Base-by-base conservation (phyloP, 441 rosid species). In the Breynia disticha region DNA sequence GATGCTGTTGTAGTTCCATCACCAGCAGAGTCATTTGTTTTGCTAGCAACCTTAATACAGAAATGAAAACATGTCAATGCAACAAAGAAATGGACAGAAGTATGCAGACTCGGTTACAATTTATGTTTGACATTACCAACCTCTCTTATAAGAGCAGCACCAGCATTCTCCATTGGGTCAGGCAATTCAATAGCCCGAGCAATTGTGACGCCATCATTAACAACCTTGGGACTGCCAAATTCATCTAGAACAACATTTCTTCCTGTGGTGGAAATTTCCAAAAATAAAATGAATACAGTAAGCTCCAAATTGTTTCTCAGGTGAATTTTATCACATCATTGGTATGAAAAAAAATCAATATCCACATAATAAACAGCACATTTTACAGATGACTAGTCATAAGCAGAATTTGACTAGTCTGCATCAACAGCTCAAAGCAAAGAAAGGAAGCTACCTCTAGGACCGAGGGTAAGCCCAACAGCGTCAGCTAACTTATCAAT, bases 1-100 rank as follows among this genome's bases (percentile, higher is more conserved):
- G 96, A 71, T 0, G 99, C 97, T 42, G 99, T 93, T 50, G 99
- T 93, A 20, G 99, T 93, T 19, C 99, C 99, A 75, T 93, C 99
- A 61, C 99, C 99, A 66, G 97, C 97, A 0, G 96, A 81, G 73
- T 93, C 99, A 63, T 93, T 93, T 28, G 97, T 93, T 73, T 93
- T 93, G 73, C 96, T 89, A 0, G 99, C 99, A 63, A 89, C 99
- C 98, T 91, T 57, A 52, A 57, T 16, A 20, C 70, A 19, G 42
- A 16, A 4, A 1, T 35, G 50, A 52, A 39, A 68, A 50, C 6
- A 46, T 37, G 46, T 41, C 20, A n/a, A 2, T 39, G 43, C 7
- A 8, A 41, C 17, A 11, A 41, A 39, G 8, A 48, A 55, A 24
- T 24, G 32, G 7, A 24, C 7, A 24, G 32, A 3, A 24, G 32